Conservation (phyloP, 1,284 basidiomycete genomes). For the Apiotrichum sp. region DNA sequence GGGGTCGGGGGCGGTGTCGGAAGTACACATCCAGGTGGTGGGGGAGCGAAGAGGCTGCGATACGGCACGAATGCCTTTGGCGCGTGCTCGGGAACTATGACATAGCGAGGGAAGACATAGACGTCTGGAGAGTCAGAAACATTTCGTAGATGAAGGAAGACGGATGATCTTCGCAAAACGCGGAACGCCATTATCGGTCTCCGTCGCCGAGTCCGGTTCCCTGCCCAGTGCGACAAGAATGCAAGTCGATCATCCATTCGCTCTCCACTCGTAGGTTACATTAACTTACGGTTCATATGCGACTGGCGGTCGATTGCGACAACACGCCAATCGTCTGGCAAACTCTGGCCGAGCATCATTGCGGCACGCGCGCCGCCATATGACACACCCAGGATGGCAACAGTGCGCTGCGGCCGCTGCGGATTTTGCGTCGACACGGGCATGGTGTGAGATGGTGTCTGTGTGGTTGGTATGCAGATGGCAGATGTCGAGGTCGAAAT, state of each 20-base stretch:
- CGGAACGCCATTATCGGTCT: too few species aligned
- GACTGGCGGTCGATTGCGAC: conserved; percentile 68
- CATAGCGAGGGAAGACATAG: conserved; percentile 51
- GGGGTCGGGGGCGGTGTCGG: conserved; percentile 7
- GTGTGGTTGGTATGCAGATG: too few species aligned
- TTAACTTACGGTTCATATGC: conserved; percentile 47
- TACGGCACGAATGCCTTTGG: conserved; percentile 61
- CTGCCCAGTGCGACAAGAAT: too few species aligned
- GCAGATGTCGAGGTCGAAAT: background rate
- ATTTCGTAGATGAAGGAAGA: too few species aligned
- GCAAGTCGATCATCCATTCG: too few species aligned
- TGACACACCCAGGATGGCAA: conserved; percentile 58
- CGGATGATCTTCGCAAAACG: too few species aligned
- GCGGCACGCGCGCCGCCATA: conserved; percentile 58
- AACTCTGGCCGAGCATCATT: conserved; percentile 53
- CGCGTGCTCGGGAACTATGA: conserved; percentile 47
- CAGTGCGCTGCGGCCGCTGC: conserved; percentile 38
- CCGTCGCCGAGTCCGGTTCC: too few species aligned
- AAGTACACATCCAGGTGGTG: background rate
- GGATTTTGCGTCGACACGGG: background rate
- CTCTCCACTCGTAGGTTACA: too few species aligned
- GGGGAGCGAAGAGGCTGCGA: conserved; percentile 48
- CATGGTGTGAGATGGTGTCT: background rate
- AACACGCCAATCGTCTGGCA: conserved; percentile 60
- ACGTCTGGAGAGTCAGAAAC: conserved; percentile 47